These are phyloP conservation scores for Clarireedia paspali DNA, from an alignment of 2,329 filamentous ascomycete species.

Conservation along the genomic window DNA sequence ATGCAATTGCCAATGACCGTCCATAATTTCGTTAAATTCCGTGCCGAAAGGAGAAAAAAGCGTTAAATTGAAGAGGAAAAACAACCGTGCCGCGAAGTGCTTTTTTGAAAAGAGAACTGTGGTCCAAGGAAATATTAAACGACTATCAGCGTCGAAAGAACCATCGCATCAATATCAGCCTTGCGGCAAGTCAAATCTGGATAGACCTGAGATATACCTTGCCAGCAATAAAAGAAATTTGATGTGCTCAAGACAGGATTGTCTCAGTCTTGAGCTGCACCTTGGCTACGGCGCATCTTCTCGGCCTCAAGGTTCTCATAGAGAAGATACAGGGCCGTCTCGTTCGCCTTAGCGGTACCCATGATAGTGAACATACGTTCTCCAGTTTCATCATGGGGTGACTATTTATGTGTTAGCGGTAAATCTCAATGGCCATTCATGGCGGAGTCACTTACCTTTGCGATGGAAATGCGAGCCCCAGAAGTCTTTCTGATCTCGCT, in stretches of 20 bases:
- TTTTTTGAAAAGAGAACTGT: constrained; percentile 28
- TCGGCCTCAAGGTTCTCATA: constrained; percentile 99
- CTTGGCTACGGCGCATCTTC: constrained; percentile 94
- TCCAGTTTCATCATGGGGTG: constrained; percentile 91
- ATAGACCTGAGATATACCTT: constrained; percentile 37
- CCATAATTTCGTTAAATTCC: constrained; percentile 33
- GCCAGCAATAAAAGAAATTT: constrained; percentile 45
- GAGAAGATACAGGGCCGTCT: constrained; percentile 89
- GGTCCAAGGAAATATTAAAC: constrained; percentile 20
- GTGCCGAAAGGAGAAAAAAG: constrained; percentile 24
- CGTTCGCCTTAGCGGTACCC: constrained; percentile 87
- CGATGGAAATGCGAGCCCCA: constrained; percentile 93
- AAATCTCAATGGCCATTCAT: constrained; percentile 12
- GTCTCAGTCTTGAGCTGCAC: constrained; percentile 34
- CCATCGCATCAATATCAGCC: constrained; percentile 45
- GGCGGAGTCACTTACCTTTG: constrained; percentile 47
- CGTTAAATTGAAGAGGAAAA: constrained; percentile 25
- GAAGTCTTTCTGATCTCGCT: constrained; percentile 97
- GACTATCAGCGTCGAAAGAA: constrained; percentile 25
- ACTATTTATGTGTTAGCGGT: constrained; percentile 25
- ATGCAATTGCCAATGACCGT: constrained; percentile 28
- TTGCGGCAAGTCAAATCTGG: constrained; percentile 58
- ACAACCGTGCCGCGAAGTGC: constrained; percentile 27
- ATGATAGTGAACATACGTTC: constrained; percentile 99
- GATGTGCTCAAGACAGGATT: constrained; percentile 13